These are phyloP conservation scores for Dothideomycetes sp. DNA, from an alignment of 2,329 filamentous ascomycete species.

Conservation along the genomic window DNA sequence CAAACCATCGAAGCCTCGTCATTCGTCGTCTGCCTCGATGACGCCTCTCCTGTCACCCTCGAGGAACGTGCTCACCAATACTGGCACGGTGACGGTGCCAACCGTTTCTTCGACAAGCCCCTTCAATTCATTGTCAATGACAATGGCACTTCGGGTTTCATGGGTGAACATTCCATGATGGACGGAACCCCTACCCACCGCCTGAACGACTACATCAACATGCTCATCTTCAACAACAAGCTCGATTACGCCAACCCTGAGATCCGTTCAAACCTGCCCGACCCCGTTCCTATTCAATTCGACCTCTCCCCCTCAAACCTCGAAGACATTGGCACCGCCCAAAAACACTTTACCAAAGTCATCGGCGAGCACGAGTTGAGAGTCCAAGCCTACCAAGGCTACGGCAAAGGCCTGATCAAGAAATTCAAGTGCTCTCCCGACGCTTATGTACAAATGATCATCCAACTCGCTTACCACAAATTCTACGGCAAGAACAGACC, in stretches of 20 bases:
- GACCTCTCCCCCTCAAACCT: constrained; percentile 64
- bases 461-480: constrained; percentile 96
- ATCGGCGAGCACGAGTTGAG: constrained; percentile 84
- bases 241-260: constrained; percentile 75
- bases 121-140: constrained; percentile 97
- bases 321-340: constrained; percentile 68
- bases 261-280: constrained; percentile 73
- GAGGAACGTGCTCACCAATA: constrained; percentile 94
- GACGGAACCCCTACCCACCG: constrained; percentile 96
- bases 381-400: constrained; percentile 92
- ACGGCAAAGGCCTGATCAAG: constrained; percentile 98
- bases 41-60: constrained; percentile 80
- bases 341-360: constrained; percentile 67
- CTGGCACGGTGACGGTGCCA: constrained; percentile 94
- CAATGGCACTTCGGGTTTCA: constrained; percentile 94
- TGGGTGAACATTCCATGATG: constrained; percentile 99
- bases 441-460: constrained; percentile 96
- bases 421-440: constrained; percentile 98
- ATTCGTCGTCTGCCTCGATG: constrained; percentile 88
- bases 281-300: constrained; percentile 71
- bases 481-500: constrained; percentile 98
- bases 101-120: constrained; percentile 98
- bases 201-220: constrained; percentile 89
- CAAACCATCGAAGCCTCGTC: constrained; percentile 79
- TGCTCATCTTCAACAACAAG: constrained; percentile 87